Evolutionary conservation across 495 filamentous ascomycete genomes (phyloP), one percentile per base, ranked within the genome.

Genomic region (Ramalina intermedia): DNA sequence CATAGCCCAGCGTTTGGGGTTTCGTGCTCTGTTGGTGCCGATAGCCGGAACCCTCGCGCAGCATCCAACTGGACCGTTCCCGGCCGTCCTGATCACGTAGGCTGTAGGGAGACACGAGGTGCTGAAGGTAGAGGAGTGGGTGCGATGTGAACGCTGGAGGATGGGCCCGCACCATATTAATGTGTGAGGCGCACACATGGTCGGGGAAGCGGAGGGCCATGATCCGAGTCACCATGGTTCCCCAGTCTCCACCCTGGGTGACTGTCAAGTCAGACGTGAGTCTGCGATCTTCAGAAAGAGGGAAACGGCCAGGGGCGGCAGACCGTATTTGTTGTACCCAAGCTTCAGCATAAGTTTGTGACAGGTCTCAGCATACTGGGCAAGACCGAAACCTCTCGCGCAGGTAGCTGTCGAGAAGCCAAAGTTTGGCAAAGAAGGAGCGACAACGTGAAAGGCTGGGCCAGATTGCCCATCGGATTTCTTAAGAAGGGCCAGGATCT

Each of bases 201-300:
- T 67, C 43, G 0, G 80, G 79, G 53, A 80, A 79, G 6, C 76
- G 57, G 24, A 67, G 53, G 3, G 70, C 76, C 8, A 87, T 66
- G 14, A 65, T 53, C 35, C 82, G 73, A 33, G 76, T 75, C 43
- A 85, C 76, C 52, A 69, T 66, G 48, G 65, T 78, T 27, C 81
- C 83, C 75, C 79, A 81, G 57, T 85, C 82, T 43, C 82, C 80
- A 38, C 75, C 81, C 57, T 81, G 77, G 3, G 70, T 75, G 1
- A 82, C 63, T 75, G 23, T 21, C 33, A n/a, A 12, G 17, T 44
- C 35, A 27, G 43, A 11, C 52, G 12, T 40, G 18, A 13, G 18
- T 16, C 16, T 24, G 23, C 18, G 12, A 3, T 27, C 14, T 20
- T 13, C 23, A 18, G 23, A 2, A 35, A 4, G 11, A 37, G 27